A percentile compares a stretch with the other conserved stretches of the same genome.
These are phyloP conservation scores for Neoboletus brunneissimus DNA, from an alignment of 768 basidiomycete genomes.

Conservation along the genomic window DNA sequence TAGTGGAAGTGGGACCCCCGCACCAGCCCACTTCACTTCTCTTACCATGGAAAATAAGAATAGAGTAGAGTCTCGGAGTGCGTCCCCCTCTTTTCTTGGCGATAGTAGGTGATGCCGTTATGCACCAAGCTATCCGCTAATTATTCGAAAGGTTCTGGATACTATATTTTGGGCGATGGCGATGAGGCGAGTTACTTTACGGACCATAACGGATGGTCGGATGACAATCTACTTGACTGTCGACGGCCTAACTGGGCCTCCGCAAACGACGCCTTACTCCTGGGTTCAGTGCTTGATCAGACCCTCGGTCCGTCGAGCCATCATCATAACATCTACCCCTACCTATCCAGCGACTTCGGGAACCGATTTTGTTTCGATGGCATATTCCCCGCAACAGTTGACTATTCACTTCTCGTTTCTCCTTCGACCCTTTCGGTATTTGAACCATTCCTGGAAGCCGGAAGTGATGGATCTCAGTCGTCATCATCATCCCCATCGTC, in stretches of 20 bases:
- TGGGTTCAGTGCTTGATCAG: constrained; percentile 4
- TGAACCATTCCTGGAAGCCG: constrained; percentile 16
- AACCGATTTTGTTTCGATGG: constrained; percentile 3
- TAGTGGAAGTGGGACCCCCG: neutral
- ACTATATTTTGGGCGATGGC: neutral
- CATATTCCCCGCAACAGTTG: constrained; percentile 1
- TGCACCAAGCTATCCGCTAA: neutral
- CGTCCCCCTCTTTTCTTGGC: constrained; percentile 2
- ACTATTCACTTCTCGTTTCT: constrained; percentile 9
- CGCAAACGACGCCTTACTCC: constrained; percentile 1
- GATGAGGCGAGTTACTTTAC: neutral
- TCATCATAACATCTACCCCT: constrained; percentile 3
- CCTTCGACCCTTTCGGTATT: constrained; percentile 8
- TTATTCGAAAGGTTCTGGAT: constrained; percentile 12
- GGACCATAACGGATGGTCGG: constrained; percentile 5
- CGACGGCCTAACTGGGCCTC: constrained; percentile 2
- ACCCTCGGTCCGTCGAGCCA: neutral
- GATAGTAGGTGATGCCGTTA: constrained; percentile 15
- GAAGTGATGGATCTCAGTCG: constrained; percentile 17
- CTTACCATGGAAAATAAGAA: constrained; percentile 1
- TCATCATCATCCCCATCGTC: constrained; percentile 27
- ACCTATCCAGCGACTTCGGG: constrained; percentile 1
- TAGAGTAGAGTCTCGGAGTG: constrained; percentile 4
- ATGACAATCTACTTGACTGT: constrained; percentile 2
- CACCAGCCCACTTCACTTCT: constrained; percentile 17